These are phyloP conservation scores for Rubia peregrina DNA, from an alignment of 305 asterid species.

Conservation along the genomic window DNA sequence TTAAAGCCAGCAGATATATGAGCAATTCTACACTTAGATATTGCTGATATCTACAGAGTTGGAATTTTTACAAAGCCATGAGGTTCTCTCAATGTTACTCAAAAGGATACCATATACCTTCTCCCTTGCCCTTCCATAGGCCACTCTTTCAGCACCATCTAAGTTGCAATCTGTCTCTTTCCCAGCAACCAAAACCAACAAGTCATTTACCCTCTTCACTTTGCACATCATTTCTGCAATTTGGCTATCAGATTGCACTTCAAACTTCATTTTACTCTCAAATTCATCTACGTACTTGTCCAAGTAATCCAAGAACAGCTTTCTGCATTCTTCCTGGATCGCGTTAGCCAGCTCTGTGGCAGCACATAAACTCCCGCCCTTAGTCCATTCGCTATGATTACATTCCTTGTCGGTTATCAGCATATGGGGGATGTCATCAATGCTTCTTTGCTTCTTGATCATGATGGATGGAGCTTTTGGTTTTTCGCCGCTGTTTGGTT, in stretches of 20 bases:
- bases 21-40: background rate
- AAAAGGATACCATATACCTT: conserved; percentile 53
- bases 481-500: conserved; percentile 15
- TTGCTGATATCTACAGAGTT: conserved; percentile 4
- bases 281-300: conserved; percentile 53
- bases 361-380: conserved; percentile 31
- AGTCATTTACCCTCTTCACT: conserved; percentile 59
- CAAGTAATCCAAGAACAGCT: conserved; percentile 34
- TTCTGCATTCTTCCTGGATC: conserved; percentile 47
- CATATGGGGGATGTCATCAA: conserved; percentile 18
- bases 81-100: conserved; percentile 59
- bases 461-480: conserved; percentile 29
- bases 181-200: conserved; percentile 39
- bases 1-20: no score
- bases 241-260: conserved; percentile 26
- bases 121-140: conserved; percentile 46
- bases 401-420: conserved; percentile 27
- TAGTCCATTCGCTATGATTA: conserved; percentile 31
- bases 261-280: conserved; percentile 31
- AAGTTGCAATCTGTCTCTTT: conserved; percentile 24
- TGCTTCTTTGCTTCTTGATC: conserved; percentile 24
- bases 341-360: conserved; percentile 33
- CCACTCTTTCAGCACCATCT: conserved; percentile 38
- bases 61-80: conserved; percentile 35
- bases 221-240: conserved; percentile 48